Evolutionary conservation across 352 stramenopile species (phyloP).

Genomic region (Phytophthora ohioensis): DNA sequence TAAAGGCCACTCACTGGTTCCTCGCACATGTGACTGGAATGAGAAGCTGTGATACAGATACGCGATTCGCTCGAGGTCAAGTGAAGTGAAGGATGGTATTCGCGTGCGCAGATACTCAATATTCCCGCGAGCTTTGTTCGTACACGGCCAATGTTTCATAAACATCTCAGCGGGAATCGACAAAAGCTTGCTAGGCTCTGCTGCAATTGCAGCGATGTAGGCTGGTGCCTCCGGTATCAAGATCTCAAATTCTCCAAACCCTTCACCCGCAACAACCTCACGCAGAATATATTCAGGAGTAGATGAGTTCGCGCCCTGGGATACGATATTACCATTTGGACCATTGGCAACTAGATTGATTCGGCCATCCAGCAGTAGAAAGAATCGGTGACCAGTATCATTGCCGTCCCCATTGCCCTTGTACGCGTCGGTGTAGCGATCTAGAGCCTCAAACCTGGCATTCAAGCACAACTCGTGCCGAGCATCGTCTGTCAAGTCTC

Average conservation of each 20-base stretch:
- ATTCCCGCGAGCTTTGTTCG: constrained; percentile 39
- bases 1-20: constrained; percentile 45
- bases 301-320: not conserved
- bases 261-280: constrained; percentile 47
- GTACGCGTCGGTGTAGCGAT: constrained; percentile 56
- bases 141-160: constrained; percentile 51
- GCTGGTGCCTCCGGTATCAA: constrained; percentile 49
- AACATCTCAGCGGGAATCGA: constrained; percentile 63
- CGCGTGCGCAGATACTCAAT: constrained; percentile 60
- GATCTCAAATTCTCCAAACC: constrained; percentile 78
- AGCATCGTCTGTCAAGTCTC: constrained; percentile 44
- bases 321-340: constrained; percentile 26
- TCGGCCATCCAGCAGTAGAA: constrained; percentile 57
- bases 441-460: constrained; percentile 66
- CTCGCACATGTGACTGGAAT: constrained; percentile 52
- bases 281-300: constrained; percentile 39
- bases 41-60: constrained; percentile 64
- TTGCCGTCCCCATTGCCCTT: constrained; percentile 44
- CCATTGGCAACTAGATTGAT: constrained; percentile 51
- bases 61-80: constrained; percentile 67
- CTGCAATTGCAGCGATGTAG: constrained; percentile 50
- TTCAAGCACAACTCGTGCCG: constrained; percentile 59
- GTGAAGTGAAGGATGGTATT: constrained; percentile 50
- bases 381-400: constrained; percentile 44
- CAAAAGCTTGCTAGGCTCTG: constrained; percentile 62